Percentiles rank a stretch among this genome's conserved stretches.
These are phyloP conservation scores for Chamaenerion angustifolium DNA, from an alignment of 345 rosid genomes.

Conservation along the genomic window DNA sequence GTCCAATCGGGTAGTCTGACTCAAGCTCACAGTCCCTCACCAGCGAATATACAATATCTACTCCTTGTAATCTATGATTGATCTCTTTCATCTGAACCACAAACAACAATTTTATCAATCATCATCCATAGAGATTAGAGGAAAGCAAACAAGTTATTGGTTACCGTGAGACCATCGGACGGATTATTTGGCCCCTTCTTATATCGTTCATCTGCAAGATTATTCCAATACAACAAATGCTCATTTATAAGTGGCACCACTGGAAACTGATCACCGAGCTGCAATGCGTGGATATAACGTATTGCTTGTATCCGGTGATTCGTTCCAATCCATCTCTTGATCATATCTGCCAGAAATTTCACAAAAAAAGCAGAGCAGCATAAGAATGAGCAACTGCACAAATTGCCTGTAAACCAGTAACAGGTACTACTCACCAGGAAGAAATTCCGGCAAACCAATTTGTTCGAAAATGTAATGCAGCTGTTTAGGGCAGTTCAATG, in stretches of 20 bases:
- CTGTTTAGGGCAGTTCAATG: constrained; percentile 6
- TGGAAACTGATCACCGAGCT: constrained; percentile 15
- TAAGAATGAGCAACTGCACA: no score
- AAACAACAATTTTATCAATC: neutral
- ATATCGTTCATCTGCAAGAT: constrained; percentile 1
- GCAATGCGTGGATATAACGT: constrained; percentile 19
- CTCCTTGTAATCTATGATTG: neutral
- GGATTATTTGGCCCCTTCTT: constrained; percentile 1
- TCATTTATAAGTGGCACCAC: constrained; percentile 12
- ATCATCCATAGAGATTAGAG: neutral
- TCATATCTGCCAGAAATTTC: no score
- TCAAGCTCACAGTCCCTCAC: neutral
- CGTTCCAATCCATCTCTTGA: no score
- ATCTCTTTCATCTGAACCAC: neutral
- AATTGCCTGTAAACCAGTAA: neutral
- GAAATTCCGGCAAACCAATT: constrained; percentile 19
- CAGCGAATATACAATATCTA: no score
- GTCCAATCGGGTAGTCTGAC: neutral
- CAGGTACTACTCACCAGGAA: constrained; percentile 14
- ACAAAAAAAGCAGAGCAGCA: no score
- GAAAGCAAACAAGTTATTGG: neutral
- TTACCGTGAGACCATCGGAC: constrained; percentile 11
- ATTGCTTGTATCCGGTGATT: constrained; percentile 6
- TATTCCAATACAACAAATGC: constrained; percentile 3
- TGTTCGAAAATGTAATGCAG: constrained; percentile 14